Percentiles rank a stretch among this genome's conserved stretches.
phyloP scores from a whole-genome alignment of 2,329 filamentous ascomycete species.

The Fusarium sp. region DNA sequence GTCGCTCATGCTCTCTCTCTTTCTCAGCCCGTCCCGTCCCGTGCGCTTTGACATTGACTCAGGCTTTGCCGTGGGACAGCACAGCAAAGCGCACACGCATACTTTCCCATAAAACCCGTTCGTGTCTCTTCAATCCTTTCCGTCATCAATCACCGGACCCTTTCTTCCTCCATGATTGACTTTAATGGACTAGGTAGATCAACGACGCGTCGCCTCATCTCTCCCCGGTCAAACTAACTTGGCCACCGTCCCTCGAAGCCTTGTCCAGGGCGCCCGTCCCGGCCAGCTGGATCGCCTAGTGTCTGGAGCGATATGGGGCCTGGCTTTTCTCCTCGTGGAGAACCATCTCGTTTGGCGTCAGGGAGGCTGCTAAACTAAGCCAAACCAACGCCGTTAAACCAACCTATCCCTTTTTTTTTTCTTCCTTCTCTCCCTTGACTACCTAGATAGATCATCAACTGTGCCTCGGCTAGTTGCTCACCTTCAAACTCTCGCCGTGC shows the following conservation, averaged over 20 bases:
- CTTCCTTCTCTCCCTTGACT: not conserved
- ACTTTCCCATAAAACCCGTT: not conserved
- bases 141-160: not conserved
- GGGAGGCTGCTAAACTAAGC: constrained; percentile 9
- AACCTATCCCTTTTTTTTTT: not conserved
- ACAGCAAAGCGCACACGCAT: not conserved
- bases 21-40: constrained; percentile 30
- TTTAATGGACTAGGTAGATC: not conserved
- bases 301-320: constrained; percentile 4
- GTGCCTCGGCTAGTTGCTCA: not conserved
- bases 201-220: not conserved
- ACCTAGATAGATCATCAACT: not conserved
- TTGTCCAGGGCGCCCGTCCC: constrained; percentile 5
- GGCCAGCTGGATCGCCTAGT: constrained; percentile 3
- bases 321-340: not conserved
- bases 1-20: not conserved
- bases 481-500: not conserved
- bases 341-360: constrained; percentile 24
- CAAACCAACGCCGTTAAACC: constrained; percentile 9
- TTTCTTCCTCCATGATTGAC: not conserved
- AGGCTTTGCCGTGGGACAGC: not conserved
- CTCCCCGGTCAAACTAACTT: not conserved
- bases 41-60: constrained; percentile 29
- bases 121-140: constrained; percentile 3
- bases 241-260: not conserved